Base-by-base conservation (phyloP, 129 eudicot genomes). In the Pittosporum tobira region DNA sequence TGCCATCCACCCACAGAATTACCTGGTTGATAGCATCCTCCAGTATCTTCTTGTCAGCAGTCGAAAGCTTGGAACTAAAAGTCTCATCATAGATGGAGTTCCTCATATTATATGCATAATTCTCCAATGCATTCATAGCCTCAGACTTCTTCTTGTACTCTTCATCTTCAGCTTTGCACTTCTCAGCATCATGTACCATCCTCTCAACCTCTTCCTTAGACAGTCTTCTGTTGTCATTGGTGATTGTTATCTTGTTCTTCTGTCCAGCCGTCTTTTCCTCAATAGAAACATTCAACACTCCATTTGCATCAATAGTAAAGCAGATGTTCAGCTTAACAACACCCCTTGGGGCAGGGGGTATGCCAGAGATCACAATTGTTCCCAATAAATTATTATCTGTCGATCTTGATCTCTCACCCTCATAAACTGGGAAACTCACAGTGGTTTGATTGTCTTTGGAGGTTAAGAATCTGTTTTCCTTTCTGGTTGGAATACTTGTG, bases 101-200 rank as follows among this genome's bases (percentile, higher is more conserved):
- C 70, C 73, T 73, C 83, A 78, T 68, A 62, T 68, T 69, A 40
- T 77, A 77, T 1, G 77, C 77, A 19, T 77, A 77, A 4, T 72
- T 72, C 74, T 77, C 82, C 29, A 77, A 52, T 0, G 70, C 64
- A 51, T 68, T 73, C 70, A 68, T 73, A 9, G 83, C 75, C 57
- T 59, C 73, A 25, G 69, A 75, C 45, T 78, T 78, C 63, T 69
- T 78, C 62, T 78, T 68, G 18, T 36, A 70, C 59, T 73, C 79
- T 51, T 73, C 79, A 22, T 75, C 75, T 51, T 75, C 71, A 10
- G 68, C 62, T 29, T 69, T 75, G 19, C 63, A 69, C 26, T 57
- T 63, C 42, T 69, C 68, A 15, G 80, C 80, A 49, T 69, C 68
- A 37, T 63, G 68, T 25, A 75, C 75, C 80, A 69, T 75, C 51